Conservation (phyloP, 2,329 filamentous ascomycete genomes). For the Juglanconis sp. region DNA sequence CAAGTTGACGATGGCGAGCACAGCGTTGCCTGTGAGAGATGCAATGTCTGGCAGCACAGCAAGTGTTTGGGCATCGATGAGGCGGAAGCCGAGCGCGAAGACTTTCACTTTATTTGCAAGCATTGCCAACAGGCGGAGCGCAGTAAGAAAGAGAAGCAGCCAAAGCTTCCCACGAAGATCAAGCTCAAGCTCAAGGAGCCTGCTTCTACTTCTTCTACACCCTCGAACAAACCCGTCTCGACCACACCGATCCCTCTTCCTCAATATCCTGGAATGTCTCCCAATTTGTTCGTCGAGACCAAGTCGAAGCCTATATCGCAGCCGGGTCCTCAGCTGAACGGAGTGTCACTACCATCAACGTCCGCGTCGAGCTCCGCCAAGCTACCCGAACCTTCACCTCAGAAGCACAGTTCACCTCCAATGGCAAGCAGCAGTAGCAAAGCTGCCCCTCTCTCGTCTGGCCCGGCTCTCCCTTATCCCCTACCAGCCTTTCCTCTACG, state of each 20-base stretch:
- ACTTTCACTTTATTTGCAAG: constrained; percentile 83
- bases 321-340: constrained; percentile 9
- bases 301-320: constrained; percentile 7
- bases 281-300: not conserved
- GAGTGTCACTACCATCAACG: constrained; percentile 11
- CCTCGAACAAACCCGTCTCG: constrained; percentile 23
- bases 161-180: constrained; percentile 52
- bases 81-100: constrained; percentile 73
- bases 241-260: constrained; percentile 20
- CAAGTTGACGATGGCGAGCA: constrained; percentile 93
- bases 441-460: constrained; percentile 4
- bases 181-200: constrained; percentile 49
- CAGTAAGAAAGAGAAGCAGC: constrained; percentile 50
- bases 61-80: constrained; percentile 81
- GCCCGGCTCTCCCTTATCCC: not conserved
- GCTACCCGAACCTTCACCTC: constrained; percentile 16
- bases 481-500: constrained; percentile 3
- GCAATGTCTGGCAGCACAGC: constrained; percentile 96
- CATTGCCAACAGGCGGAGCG: constrained; percentile 67
- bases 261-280: constrained; percentile 11
- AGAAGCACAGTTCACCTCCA: constrained; percentile 16
- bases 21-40: constrained; percentile 89
- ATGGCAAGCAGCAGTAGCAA: not conserved
- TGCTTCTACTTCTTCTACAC: constrained; percentile 24
- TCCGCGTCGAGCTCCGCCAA: constrained; percentile 5